Base-by-base conservation (phyloP, 2,329 filamentous ascomycete species). In the Hypoxylon sp. region DNA sequence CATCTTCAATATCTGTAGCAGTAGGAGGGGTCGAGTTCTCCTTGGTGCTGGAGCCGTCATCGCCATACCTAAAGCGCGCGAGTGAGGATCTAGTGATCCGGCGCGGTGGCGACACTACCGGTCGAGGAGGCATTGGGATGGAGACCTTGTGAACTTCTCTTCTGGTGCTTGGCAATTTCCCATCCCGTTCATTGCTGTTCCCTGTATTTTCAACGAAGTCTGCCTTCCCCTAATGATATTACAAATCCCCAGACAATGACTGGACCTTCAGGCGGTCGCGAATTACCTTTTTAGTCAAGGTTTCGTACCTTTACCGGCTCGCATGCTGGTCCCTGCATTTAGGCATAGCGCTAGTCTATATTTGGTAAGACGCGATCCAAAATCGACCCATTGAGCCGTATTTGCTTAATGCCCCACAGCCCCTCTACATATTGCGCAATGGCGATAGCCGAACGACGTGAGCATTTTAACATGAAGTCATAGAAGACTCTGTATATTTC, bases 81-180 rank as follows among this genome's bases (percentile, higher is more conserved):
- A 77, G 74, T 14, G 75, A 74, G 30, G 72, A 72, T 30, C 75
- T 67, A 7, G 75, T 77, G 60, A 75, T 75, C 11, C 75, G 75
- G n/a, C 74, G 73, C 41, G 71, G 72, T 54, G 73, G 70, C 47
- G 74, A 70, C 4, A 53, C 60, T 67, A 64, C 27, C 45, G 70
- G 61, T 48, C 53, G 63, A 58, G 70, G 56, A 55, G 67, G 58
- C 74, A 75, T 75, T 34, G 61, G 50, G 50, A n/a, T 14, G 53
- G 46, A 25, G 16, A 68, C 39, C 27, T 62, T 55, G 16, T 34
- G 3, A 23, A 29, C 34, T 57, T 54, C 16, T 63, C 48, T 46
- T 47, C 61, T 16, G 41, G 57, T 39, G 56, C 34, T 47, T 60
- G 63, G 50, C 59, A 57, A 2, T 16, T 51, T 56, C 60, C 67